phyloP scores from a whole-genome alignment of 805 yeast genomes.

The Pachysolen tannophilus region DNA sequence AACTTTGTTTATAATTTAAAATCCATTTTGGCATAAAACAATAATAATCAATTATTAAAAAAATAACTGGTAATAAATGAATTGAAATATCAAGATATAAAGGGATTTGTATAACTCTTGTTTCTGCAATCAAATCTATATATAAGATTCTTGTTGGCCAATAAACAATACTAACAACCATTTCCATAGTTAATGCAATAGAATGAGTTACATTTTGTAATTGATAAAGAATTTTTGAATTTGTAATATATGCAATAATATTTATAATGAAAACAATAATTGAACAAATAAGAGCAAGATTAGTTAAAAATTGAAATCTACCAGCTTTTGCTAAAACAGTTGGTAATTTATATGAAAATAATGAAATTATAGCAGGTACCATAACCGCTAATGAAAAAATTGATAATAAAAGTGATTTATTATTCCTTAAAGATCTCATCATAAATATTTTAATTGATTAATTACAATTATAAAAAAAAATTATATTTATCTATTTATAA shows the following conservation, averaged over 20 bases:
- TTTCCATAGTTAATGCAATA: conserved; percentile 48
- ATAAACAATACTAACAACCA: conserved; percentile 54
- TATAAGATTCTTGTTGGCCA: conserved; percentile 60
- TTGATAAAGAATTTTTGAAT: conserved; percentile 18
- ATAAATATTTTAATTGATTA: no score
- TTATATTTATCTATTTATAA: no score
- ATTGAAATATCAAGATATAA: conserved; percentile 44
- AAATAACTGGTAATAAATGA: conserved; percentile 50
- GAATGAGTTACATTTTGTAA: conserved; percentile 40
- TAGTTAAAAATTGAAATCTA: conserved; percentile 66
- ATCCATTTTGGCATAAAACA: conserved; percentile 40
- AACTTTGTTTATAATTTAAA: conserved; percentile 25
- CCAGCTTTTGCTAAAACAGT: conserved; percentile 47
- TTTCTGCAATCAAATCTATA: conserved; percentile 36
- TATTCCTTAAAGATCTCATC: no score
- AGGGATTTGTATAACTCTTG: conserved; percentile 31
- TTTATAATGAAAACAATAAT: conserved; percentile 33
- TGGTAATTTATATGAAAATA: no score
- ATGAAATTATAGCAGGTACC: no score
- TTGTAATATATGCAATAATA: conserved; percentile 25
- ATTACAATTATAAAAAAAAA: no score
- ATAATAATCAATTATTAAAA: conserved; percentile 48
- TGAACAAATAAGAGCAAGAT: conserved; percentile 45
- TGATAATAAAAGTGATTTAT: no score
- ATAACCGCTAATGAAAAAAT: no score